Evolutionary conservation across 495 filamentous ascomycete genomes (phyloP), one percentile per base, ranked within the genome.

Genomic region (Aspergillus haitiensis): DNA sequence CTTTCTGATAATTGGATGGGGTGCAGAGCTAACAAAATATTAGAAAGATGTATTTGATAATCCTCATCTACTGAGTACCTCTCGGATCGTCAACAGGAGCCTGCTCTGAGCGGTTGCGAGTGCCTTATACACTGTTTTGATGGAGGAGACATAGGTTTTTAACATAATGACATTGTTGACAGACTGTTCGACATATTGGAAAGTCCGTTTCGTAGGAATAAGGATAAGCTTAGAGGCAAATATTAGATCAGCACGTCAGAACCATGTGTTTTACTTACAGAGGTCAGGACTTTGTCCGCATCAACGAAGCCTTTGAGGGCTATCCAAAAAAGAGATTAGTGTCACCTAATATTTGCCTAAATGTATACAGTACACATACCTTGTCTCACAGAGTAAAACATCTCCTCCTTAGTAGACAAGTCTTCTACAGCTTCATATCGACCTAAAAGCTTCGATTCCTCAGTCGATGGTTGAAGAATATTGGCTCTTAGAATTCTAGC

Each of bases 381-480:
- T 70, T 89, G 83, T 55, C 89, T 82, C 12, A 91, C 82, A 56
- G 87, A 84, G 44, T 82, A 85, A 72, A 97, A 95, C 80, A 98
- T 88, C 44, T 95, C 89, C 67, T 96, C 90, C 58, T 91, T 92
- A 1, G 83, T 83, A 0, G 85, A 86, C 27, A 98, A 75, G 64
- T 96, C 93, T 58, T 93, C 89, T 1, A 98, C 73, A 0, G 93
- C 91, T 65, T 96, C 90, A 59, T 89, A 90, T 48, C 95, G 82
- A 39, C 79, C 82, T 52, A 76, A 77, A 52, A 90, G 75, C 8
- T 79, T 83, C 11, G 84, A 75, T 44, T 74, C 66, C 53, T 91
- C 83, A 0, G 88, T 97, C 5, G 89, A 88, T n/a, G 94, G 94
- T 66, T 98, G 95, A 18, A 98, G 77, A 40, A 98, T 86, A 57